Evolutionary conservation across 345 rosid genomes (phyloP).

Genomic region (Boechera divaricarpa): DNA sequence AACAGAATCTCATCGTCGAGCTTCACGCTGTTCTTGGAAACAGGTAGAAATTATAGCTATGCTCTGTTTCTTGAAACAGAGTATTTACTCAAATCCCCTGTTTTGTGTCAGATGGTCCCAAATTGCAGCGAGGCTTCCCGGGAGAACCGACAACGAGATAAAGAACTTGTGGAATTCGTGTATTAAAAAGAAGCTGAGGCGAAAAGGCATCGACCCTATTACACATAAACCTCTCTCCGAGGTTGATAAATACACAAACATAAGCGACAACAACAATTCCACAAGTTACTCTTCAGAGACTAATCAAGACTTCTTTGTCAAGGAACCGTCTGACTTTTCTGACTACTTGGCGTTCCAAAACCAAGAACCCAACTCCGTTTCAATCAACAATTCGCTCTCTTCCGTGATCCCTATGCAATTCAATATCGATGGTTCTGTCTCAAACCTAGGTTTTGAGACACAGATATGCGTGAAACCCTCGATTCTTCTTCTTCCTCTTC

Average conservation of each 20-base stretch:
- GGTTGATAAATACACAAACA: conserved; percentile 28
- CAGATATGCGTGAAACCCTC: conserved; percentile 56
- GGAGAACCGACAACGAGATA: conserved; percentile 47
- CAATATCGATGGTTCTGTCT: neutral
- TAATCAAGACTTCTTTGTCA: conserved; percentile 50
- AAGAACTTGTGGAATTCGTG: conserved; percentile 41
- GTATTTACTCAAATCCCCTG: neutral
- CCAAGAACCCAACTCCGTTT: conserved; percentile 45
- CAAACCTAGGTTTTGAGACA: conserved; percentile 46
- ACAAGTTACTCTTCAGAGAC: conserved; percentile 39
- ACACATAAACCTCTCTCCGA: conserved; percentile 44
- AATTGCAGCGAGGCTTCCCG: conserved; percentile 36
- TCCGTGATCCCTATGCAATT: conserved; percentile 40
- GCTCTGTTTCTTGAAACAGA: conserved; percentile 25
- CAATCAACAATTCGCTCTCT: conserved; percentile 38
- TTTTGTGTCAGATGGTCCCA: conserved; percentile 41
- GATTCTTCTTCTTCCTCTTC: conserved; percentile 46
- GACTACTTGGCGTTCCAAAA: conserved; percentile 60
- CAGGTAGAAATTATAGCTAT: conserved; percentile 38
- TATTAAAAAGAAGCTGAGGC: conserved; percentile 39
- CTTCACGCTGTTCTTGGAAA: conserved; percentile 67
- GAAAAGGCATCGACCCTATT: conserved; percentile 34
- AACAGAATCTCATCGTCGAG: conserved; percentile 58
- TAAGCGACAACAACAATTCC: neutral
- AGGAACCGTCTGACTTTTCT: conserved; percentile 40